Percentiles rank a stretch among this genome's conserved stretches.
phyloP scores from a whole-genome alignment of 1,284 basidiomycete genomes.

The Heterobasidion parviporum region DNA sequence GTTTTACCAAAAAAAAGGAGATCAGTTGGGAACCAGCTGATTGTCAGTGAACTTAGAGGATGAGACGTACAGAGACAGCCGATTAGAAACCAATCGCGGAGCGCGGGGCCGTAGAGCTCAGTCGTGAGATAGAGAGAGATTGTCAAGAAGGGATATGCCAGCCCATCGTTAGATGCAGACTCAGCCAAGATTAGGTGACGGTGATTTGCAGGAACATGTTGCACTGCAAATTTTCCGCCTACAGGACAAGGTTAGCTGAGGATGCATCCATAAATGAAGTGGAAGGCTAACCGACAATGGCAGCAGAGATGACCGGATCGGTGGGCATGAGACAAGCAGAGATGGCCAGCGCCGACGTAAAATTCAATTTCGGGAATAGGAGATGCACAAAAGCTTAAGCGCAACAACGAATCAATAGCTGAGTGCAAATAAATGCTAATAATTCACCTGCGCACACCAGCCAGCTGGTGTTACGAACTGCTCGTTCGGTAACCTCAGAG shows the following conservation, averaged over 20 bases:
- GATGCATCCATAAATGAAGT: not conserved
- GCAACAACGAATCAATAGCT: not conserved
- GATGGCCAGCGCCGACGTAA: conserved; percentile 74
- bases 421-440: not conserved
- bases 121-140: conserved; percentile 84
- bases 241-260: conserved; percentile 15
- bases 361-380: conserved; percentile 36
- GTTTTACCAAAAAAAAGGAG: too few relatives aligned
- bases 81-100: conserved; percentile 75
- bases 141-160: conserved; percentile 89
- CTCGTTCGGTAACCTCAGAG: too few relatives aligned
- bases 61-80: conserved; percentile 71
- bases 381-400: not conserved
- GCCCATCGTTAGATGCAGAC: conserved; percentile 81
- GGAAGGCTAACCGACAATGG: conserved; percentile 37
- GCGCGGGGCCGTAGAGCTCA: conserved; percentile 56
- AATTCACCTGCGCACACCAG: conserved; percentile 49
- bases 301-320: conserved; percentile 75
- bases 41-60: conserved; percentile 55
- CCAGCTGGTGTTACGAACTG: too few relatives aligned
- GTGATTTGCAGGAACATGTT: conserved; percentile 81
- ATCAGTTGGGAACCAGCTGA: not conserved
- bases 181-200: conserved; percentile 84
- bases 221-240: conserved; percentile 84
- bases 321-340: conserved; percentile 91